Conservation (phyloP, 2,329 filamentous ascomycete genomes). For the Ophioceras dolichostomum region DNA sequence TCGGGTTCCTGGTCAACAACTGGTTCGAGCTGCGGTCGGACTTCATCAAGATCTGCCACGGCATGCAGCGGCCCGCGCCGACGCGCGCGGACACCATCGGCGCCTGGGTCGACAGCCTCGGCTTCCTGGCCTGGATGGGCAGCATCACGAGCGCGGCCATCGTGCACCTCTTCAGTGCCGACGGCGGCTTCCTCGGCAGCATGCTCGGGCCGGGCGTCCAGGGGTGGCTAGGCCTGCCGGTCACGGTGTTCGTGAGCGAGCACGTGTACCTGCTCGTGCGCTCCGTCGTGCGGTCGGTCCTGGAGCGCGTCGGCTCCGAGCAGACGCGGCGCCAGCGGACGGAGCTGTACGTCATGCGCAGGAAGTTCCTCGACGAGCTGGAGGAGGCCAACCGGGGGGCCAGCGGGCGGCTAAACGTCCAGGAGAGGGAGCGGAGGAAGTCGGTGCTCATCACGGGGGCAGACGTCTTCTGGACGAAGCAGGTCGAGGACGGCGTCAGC, state of each 20-base stretch:
- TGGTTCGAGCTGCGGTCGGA: constrained; percentile 69
- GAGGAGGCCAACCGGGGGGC: constrained; percentile 25
- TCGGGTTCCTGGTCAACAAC: constrained; percentile 65
- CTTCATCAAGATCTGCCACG: constrained; percentile 63
- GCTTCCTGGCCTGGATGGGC: constrained; percentile 59
- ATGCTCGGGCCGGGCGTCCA: not conserved
- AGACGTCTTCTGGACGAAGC: constrained; percentile 28
- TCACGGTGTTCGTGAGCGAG: constrained; percentile 62
- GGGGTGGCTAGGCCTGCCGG: constrained; percentile 53
- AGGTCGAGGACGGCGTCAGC: constrained; percentile 25
- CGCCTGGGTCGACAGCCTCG: constrained; percentile 57
- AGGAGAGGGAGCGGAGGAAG: constrained; percentile 11
- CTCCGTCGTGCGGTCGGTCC: constrained; percentile 19
- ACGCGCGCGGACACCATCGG: constrained; percentile 62
- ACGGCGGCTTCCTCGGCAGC: constrained; percentile 36
- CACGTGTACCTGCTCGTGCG: constrained; percentile 57
- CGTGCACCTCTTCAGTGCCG: constrained; percentile 57
- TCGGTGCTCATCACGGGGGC: constrained; percentile 10
- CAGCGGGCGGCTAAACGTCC: constrained; percentile 16
- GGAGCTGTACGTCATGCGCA: constrained; percentile 23
- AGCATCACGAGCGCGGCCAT: constrained; percentile 61
- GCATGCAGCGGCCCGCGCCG: constrained; percentile 60
- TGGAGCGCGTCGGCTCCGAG: constrained; percentile 25
- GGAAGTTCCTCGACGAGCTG: constrained; percentile 25
- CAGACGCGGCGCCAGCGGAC: constrained; percentile 26